Percentiles rank a stretch among this genome's conserved stretches.
Evolutionary conservation across 2,329 filamentous ascomycete genomes (phyloP).

Genomic region (Cercospora nicotianae): DNA sequence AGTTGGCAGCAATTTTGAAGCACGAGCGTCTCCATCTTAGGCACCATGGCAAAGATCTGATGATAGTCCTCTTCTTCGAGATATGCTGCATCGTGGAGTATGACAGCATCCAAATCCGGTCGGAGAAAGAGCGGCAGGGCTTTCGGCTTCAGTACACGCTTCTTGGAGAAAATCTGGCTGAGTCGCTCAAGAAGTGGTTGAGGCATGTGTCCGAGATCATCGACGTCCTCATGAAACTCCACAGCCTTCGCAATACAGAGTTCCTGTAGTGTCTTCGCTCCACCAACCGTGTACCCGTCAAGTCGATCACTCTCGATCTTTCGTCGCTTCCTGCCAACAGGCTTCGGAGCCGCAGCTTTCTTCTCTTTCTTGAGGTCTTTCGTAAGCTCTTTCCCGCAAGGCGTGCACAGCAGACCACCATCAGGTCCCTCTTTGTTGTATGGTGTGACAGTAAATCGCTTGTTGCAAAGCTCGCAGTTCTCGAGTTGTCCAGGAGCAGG

Average conservation of each 20-base stretch:
- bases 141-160: slow-evolving; percentile 57
- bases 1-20: slow-evolving; percentile 86
- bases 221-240: slow-evolving; percentile 62
- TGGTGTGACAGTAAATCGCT: slow-evolving; percentile 88
- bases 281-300: slow-evolving; percentile 67
- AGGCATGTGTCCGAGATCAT: slow-evolving; percentile 65
- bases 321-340: slow-evolving; percentile 63
- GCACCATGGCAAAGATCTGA: slow-evolving; percentile 74
- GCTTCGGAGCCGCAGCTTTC: slow-evolving; percentile 59
- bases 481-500: slow-evolving; percentile 81
- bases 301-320: slow-evolving; percentile 81
- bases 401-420: slow-evolving; percentile 81
- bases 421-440: slow-evolving; percentile 80
- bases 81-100: slow-evolving; percentile 64
- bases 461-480: slow-evolving; percentile 81
- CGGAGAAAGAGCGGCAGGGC: slow-evolving; percentile 53
- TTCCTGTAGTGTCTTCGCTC: slow-evolving; percentile 68
- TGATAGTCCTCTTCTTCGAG: slow-evolving; percentile 75
- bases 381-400: slow-evolving; percentile 73
- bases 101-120: slow-evolving; percentile 56
- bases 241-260: slow-evolving; percentile 65
- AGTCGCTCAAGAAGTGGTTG: slow-evolving; percentile 57
- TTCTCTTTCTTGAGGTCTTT: slow-evolving; percentile 64
- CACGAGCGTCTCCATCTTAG: slow-evolving; percentile 68
- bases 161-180: slow-evolving; percentile 64